Conservation (phyloP, 371 early-diverging fungal genomes). For the Paramicrosporidium saccamoebae region DNA sequence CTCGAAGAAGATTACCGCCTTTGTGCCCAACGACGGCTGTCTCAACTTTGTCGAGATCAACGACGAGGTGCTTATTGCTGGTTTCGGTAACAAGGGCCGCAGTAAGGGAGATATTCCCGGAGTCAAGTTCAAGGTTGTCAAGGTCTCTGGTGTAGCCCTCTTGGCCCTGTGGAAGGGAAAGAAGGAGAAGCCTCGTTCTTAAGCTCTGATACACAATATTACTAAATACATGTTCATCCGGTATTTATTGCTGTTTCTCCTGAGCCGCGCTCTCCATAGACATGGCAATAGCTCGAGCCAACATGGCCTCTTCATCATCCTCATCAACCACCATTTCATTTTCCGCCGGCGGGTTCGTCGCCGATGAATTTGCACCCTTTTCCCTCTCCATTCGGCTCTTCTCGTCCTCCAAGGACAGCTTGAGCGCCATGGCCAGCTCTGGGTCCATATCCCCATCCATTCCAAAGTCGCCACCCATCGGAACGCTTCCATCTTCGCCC, state of each 20-base stretch:
- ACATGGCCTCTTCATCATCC: slow-evolving; percentile 49
- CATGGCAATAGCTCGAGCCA: slow-evolving; percentile 47
- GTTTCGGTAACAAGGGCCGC: slow-evolving; percentile 80
- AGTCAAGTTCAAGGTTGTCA: slow-evolving; percentile 99
- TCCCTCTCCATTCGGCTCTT: slow-evolving; percentile 52
- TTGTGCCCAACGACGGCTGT: slow-evolving; percentile 99
- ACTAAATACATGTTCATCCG: too few relatives aligned
- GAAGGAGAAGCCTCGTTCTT: slow-evolving; percentile 97
- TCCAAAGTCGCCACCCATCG: slow-evolving; percentile 40
- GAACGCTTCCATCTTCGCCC: slow-evolving; percentile 36
- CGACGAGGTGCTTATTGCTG: slow-evolving; percentile 82
- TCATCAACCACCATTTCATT: slow-evolving; percentile 25
- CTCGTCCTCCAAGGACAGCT: slow-evolving; percentile 87
- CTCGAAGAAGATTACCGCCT: slow-evolving; percentile 99
- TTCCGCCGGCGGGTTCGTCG: slow-evolving; percentile 4
- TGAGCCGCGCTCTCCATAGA: slow-evolving; percentile 36
- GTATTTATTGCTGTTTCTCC: too few relatives aligned
- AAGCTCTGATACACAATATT: too few relatives aligned
- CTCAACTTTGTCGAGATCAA: slow-evolving; percentile 91
- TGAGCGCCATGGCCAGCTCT: slow-evolving; percentile 70
- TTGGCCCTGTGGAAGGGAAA: slow-evolving; percentile 98
- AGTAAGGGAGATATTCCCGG: slow-evolving; percentile 99
- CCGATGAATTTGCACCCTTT: slow-evolving; percentile 8
- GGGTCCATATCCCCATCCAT: slow-evolving; percentile 82
- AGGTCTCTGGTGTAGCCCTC: slow-evolving; percentile 97